Base-by-base conservation (phyloP, 2,329 filamentous ascomycete genomes). In the Claviceps sp. region DNA sequence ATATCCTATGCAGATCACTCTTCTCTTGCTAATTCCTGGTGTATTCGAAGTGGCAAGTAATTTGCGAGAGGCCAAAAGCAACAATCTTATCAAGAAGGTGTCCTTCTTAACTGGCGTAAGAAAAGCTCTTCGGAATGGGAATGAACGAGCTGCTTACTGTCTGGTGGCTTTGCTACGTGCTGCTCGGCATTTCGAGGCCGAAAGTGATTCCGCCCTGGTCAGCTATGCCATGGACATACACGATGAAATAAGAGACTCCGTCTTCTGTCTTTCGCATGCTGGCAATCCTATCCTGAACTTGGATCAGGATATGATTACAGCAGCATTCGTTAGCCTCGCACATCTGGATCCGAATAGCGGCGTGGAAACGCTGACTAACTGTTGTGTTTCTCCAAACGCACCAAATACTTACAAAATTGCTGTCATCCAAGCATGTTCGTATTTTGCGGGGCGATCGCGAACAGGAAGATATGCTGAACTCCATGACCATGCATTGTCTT, bases 141-240 rank as follows among this genome's bases (percentile, higher is more conserved):
- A 83, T 60, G 81, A 85, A 59, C 75, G 81, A 54, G 81, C 82
- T 3, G 78, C 78, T n/a, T 82, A 80, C 58, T 85, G 81, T 56
- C 69, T 85, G 14, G 77, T 84, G 16, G 74, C 75, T 18, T 66
- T 85, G 47, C 72, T 85, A 47, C 77, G 79, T 42, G 80, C 76
- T 41, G 79, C 81, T 13, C 75, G 81, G 37, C 79, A 85, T 61
- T 85, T 86, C 58, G 72, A 78, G 53, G 68, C 72, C 7, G 78
- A 84, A 54, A 80, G 75, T 59, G 82, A 86, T 59, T 76, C 78
- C 11, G 77, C 78, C 2, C 70, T 84, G 53, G 72, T 84, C 54
- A 84, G 81, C 62, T 86, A 82, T 62, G 81, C 81, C 41, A 71
- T 85, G 65, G 82, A 86, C 62, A 78, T 86, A 8, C 82, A 85